phyloP scores from a whole-genome alignment of 148 eudicot genomes.

The Chenopodium album region DNA sequence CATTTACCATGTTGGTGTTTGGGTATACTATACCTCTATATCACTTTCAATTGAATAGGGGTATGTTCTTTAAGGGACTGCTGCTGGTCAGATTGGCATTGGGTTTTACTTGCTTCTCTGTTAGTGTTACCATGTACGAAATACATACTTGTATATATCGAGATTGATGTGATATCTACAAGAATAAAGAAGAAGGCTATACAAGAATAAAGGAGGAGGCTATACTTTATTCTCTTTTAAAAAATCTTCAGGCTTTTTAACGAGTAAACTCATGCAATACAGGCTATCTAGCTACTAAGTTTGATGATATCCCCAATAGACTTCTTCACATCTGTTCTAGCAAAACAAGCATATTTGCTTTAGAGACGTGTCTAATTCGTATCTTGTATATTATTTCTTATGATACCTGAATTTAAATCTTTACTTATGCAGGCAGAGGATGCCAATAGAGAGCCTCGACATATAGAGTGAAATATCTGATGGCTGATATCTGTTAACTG shows the following conservation, averaged over 20 bases:
- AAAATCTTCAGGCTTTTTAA: too few relatives aligned
- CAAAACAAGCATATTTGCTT: neutral
- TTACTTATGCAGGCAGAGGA: slow-evolving; percentile 14
- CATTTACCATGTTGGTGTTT: neutral
- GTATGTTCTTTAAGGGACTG: neutral
- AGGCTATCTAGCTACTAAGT: neutral
- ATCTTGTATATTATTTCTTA: neutral
- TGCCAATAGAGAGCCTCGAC: neutral
- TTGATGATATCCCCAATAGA: neutral
- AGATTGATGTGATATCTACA: neutral
- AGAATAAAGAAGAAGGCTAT: neutral
- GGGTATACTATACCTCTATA: neutral
- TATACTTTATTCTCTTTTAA: too few relatives aligned
- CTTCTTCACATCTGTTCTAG: neutral
- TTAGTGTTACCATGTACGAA: neutral
- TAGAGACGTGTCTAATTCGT: neutral
- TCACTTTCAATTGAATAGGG: neutral
- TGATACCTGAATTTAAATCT: neutral
- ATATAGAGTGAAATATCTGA: slow-evolving; percentile 19
- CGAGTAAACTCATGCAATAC: too few relatives aligned
- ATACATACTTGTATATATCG: neutral
- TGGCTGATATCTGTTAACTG: neutral
- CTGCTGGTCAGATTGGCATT: neutral
- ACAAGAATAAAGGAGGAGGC: neutral
- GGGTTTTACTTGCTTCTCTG: neutral